Evolutionary conservation across 2,329 filamentous ascomycete genomes (phyloP).

Genomic region (Pseudocercospora macadamiae): DNA sequence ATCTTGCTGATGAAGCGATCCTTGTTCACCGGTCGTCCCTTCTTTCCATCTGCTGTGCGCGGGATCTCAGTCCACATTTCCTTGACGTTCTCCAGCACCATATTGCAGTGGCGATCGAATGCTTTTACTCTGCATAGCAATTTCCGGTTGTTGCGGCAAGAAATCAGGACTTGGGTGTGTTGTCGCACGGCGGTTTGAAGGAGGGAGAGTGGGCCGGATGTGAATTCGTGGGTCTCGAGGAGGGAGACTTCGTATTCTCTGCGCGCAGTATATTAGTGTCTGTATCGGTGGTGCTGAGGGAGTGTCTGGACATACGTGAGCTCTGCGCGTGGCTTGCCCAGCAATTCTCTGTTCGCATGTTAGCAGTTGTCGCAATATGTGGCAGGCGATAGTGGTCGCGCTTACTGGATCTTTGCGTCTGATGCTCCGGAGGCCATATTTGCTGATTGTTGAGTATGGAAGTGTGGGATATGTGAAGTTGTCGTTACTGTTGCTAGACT

Average conservation of each 20-base stretch:
- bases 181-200: constrained; percentile 95
- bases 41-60: constrained; percentile 78
- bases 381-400: not conserved
- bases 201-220: constrained; percentile 81
- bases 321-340: constrained; percentile 84
- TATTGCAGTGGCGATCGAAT: constrained; percentile 98
- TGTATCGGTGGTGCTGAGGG: constrained; percentile 13
- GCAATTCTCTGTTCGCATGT: constrained; percentile 66
- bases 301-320: constrained; percentile 75
- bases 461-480: constrained; percentile 1
- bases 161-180: constrained; percentile 95
- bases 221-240: constrained; percentile 78
- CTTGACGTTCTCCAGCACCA: constrained; percentile 96
- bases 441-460: constrained; percentile 17
- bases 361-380: constrained; percentile 24
- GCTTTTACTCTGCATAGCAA: constrained; percentile 96
- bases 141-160: constrained; percentile 97
- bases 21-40: constrained; percentile 91
- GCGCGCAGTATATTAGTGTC: constrained; percentile 21
- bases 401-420: constrained; percentile 22
- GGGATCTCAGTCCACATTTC: constrained; percentile 99
- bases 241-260: constrained; percentile 91
- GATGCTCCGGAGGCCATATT: constrained; percentile 16
- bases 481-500: not conserved
- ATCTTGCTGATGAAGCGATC: constrained; percentile 98